A percentile compares a stretch with the other conserved stretches of the same genome.
Evolutionary conservation across 495 filamentous ascomycete species (phyloP).

Genomic region (Glarea lozoyensis): DNA sequence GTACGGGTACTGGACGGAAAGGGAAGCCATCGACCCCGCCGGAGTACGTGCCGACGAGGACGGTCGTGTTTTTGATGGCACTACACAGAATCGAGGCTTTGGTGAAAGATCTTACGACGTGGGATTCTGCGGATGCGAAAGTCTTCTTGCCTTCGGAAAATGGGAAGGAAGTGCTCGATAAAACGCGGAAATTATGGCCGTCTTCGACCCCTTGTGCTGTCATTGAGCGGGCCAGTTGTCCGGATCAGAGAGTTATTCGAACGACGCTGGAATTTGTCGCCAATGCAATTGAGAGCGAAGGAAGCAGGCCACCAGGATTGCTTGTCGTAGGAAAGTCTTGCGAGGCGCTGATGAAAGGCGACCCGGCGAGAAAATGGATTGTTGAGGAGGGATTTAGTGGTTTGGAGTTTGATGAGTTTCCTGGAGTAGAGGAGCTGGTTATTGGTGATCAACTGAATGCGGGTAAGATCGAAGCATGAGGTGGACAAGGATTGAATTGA

Average conservation of each 20-base stretch:
- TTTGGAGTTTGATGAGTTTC: conserved; percentile 46
- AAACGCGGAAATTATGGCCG: conserved; percentile 32
- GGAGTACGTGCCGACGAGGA: conserved; percentile 64
- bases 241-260: conserved; percentile 86
- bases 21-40: conserved; percentile 77
- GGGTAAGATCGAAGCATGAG: neutral
- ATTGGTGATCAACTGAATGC: conserved; percentile 10
- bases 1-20: conserved; percentile 90
- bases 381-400: conserved; percentile 86
- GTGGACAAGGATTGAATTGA: too few species aligned
- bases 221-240: conserved; percentile 86
- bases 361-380: conserved; percentile 56
- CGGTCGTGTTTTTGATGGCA: conserved; percentile 94
- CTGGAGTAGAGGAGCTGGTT: conserved; percentile 21
- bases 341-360: conserved; percentile 54
- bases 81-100: conserved; percentile 73
- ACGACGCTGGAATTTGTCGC: conserved; percentile 73
- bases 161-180: conserved; percentile 27
- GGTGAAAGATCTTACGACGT: conserved; percentile 50
- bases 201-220: conserved; percentile 76
- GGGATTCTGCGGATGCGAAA: conserved; percentile 25
- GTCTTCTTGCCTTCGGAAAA: conserved; percentile 11
- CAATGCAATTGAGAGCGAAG: conserved; percentile 80
- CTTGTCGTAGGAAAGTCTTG: conserved; percentile 84
- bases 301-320: conserved; percentile 81